Evolutionary conservation across 2,329 filamentous ascomycete genomes (phyloP).

Genomic region (Exophiala sp.): DNA sequence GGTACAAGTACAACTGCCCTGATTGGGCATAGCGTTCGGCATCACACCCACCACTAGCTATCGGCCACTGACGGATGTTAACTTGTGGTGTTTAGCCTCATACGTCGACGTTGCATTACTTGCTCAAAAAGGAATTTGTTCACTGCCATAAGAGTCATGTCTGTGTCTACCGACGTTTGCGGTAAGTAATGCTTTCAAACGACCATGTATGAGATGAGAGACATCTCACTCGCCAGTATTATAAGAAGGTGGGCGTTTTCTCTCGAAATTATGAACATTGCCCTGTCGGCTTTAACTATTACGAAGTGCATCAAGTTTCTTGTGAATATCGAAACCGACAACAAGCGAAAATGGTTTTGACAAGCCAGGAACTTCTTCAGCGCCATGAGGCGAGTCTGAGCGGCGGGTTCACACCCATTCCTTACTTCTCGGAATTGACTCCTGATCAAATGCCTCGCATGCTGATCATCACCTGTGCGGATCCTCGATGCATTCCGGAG

Average conservation of each 20-base stretch:
- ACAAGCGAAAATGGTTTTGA: neutral
- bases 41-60: neutral
- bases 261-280: neutral
- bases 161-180: no score
- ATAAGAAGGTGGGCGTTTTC: neutral
- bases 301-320: neutral
- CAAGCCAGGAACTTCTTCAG: slow-evolving; percentile 9
- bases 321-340: neutral
- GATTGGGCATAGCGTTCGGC: neutral
- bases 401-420: slow-evolving; percentile 4
- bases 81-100: no score
- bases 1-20: slow-evolving; percentile 5
- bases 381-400: slow-evolving; percentile 9
- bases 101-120: no score
- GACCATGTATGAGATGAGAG: no score
- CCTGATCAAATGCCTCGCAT: slow-evolving; percentile 1
- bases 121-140: no score
- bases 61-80: neutral
- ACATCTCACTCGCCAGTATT: no score
- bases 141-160: no score
- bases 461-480: slow-evolving; percentile 17
- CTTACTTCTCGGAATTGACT: slow-evolving; percentile 8
- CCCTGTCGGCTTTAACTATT: neutral
- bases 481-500: slow-evolving; percentile 16
- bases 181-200: no score